phyloP scores from a whole-genome alignment of 2,329 filamentous ascomycete species.

The Keithomyces neogunnii region DNA sequence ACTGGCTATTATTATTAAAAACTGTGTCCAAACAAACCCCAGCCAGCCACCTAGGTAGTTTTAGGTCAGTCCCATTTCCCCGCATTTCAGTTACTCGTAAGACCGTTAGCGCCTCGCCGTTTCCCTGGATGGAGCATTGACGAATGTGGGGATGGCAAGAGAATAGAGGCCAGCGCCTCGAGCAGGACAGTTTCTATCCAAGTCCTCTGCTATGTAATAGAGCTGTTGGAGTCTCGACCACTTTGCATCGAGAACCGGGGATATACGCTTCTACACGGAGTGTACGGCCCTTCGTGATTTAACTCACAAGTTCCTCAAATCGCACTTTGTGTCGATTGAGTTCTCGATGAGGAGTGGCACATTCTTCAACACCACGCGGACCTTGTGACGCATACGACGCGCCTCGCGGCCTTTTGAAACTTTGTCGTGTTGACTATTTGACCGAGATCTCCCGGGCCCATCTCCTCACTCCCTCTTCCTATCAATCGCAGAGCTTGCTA shows the following conservation, averaged over 20 bases:
- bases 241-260: too few species aligned
- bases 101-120: background rate
- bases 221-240: background rate
- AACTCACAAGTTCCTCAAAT: background rate
- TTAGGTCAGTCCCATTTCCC: background rate
- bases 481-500: background rate
- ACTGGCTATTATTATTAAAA: background rate
- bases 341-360: slow-evolving; percentile 1
- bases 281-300: background rate
- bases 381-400: slow-evolving; percentile 1
- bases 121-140: background rate
- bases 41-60: background rate
- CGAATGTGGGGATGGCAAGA: background rate
- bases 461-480: background rate
- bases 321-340: slow-evolving; percentile 1
- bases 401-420: background rate
- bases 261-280: too few species aligned
- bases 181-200: too few species aligned
- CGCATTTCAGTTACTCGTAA: background rate
- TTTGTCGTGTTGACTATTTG: background rate
- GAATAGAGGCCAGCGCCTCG: too few species aligned
- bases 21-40: background rate
- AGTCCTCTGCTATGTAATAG: background rate
- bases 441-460: background rate
- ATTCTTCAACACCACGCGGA: background rate